Conservation (phyloP, 73 alveolate genomes). For the Paramecium pentaurelia region DNA sequence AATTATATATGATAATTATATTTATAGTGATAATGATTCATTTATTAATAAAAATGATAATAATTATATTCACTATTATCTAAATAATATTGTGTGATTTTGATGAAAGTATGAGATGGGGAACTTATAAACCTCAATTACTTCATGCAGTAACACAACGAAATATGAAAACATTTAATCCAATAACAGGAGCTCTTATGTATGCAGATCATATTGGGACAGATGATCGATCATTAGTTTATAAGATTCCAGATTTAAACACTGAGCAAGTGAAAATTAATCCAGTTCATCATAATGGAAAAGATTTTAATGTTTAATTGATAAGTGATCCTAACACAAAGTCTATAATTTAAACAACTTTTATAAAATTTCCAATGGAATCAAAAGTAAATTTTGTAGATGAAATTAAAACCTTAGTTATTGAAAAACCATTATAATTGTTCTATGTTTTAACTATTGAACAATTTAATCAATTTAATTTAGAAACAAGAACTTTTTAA, state of each 20-base stretch:
- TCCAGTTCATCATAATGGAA: conserved; percentile 36
- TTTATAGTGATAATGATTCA: background rate
- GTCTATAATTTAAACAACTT: background rate
- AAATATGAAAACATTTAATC: conserved; percentile 37
- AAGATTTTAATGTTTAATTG: conserved; percentile 13
- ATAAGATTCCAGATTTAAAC: conserved; percentile 37
- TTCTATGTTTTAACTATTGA: conserved; percentile 28
- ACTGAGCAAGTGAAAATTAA: conserved; percentile 41
- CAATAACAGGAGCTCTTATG: conserved; percentile 14
- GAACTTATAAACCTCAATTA: conserved; percentile 56
- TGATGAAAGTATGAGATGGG: conserved; percentile 47
- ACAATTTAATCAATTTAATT: background rate
- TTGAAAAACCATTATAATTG: background rate
- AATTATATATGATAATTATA: background rate
- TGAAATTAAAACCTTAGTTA: background rate
- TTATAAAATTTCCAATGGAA: conserved; percentile 9
- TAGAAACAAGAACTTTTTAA: background rate
- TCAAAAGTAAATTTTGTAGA: conserved; percentile 2
- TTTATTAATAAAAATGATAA: background rate
- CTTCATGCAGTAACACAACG: conserved; percentile 51
- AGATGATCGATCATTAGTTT: background rate
- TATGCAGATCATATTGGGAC: background rate
- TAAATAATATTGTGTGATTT: background rate
- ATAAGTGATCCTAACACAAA: conserved; percentile 51
- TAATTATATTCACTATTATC: background rate